Percentiles rank a stretch among this genome's conserved stretches.
phyloP scores from a whole-genome alignment of 768 basidiomycete species.

The Russula lepida region DNA sequence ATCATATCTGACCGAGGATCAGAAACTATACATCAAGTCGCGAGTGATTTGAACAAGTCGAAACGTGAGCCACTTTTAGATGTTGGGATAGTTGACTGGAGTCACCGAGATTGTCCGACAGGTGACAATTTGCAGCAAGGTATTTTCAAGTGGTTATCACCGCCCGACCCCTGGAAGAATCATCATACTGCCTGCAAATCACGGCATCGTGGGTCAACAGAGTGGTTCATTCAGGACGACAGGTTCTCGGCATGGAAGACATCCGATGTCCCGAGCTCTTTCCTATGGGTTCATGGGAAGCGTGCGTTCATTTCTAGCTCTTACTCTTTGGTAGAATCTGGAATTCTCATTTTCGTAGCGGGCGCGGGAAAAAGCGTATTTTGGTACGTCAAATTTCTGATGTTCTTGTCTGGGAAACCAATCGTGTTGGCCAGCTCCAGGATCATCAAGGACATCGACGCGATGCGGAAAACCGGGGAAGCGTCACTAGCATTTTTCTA shows the following conservation, averaged over 20 bases:
- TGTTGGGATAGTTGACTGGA: not conserved
- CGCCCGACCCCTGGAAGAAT: not conserved
- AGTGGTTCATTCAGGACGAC: not conserved
- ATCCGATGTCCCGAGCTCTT: not conserved
- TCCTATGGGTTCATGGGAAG: not conserved
- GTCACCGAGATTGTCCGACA: not conserved
- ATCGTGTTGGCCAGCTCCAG: not conserved
- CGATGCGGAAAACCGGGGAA: not conserved
- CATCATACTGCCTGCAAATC: not conserved
- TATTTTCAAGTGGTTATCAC: not conserved
- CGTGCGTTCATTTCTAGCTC: not conserved
- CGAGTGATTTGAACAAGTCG: not conserved
- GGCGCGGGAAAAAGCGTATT: not conserved
- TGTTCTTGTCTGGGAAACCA: not conserved
- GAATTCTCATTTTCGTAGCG: not conserved
- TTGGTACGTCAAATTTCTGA: not conserved
- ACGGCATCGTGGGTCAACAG: not conserved
- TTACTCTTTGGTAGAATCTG: not conserved
- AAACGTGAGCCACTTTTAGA: not conserved
- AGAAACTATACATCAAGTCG: no score
- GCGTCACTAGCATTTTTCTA: not conserved
- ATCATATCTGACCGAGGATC: no score
- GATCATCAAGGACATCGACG: not conserved
- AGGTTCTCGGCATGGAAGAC: not conserved
- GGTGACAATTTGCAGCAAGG: not conserved